A percentile compares a stretch with the other conserved stretches of the same genome.
Evolutionary conservation across 306 rosid genomes (phyloP).

Genomic region (Ochetophila trinervis): DNA sequence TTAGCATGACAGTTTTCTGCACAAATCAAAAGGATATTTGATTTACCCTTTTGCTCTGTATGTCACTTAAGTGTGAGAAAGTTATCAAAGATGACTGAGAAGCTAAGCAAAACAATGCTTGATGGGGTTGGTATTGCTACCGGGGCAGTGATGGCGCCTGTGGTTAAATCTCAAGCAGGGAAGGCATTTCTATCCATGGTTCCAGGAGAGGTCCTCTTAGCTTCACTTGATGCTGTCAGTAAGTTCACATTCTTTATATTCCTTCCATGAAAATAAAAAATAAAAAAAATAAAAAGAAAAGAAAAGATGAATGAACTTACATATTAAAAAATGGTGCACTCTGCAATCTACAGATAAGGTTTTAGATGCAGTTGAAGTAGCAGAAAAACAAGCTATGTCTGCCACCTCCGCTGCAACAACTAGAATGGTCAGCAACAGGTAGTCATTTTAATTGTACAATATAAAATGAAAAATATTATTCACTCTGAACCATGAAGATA

Average conservation of each 20-base stretch:
- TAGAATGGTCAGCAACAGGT: slow-evolving; percentile 71
- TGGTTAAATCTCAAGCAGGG: slow-evolving; percentile 72
- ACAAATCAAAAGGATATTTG: not conserved
- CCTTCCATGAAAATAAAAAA: too few relatives aligned
- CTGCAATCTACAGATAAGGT: slow-evolving; percentile 58
- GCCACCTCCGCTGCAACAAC: slow-evolving; percentile 75
- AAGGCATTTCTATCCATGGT: slow-evolving; percentile 71
- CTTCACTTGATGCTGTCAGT: slow-evolving; percentile 93
- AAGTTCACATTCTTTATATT: slow-evolving; percentile 31
- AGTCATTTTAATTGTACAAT: not conserved
- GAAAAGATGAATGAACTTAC: not conserved
- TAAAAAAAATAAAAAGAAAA: too few relatives aligned
- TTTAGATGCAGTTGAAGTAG: slow-evolving; percentile 90
- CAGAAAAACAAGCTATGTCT: slow-evolving; percentile 74
- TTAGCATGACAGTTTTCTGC: not conserved
- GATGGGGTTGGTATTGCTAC: slow-evolving; percentile 75
- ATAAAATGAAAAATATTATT: too few relatives aligned
- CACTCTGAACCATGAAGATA: not conserved
- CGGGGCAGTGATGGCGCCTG: slow-evolving; percentile 67
- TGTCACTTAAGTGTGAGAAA: slow-evolving; percentile 58
- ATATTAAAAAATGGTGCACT: not conserved
- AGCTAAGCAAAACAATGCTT: slow-evolving; percentile 77
- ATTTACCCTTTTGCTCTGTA: not conserved
- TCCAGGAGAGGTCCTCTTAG: slow-evolving; percentile 86
- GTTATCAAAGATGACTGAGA: slow-evolving; percentile 75